Evolutionary conservation across 176 grass and related monocot species (phyloP).

Genomic region (Rhipidocladum racemiflorum): DNA sequence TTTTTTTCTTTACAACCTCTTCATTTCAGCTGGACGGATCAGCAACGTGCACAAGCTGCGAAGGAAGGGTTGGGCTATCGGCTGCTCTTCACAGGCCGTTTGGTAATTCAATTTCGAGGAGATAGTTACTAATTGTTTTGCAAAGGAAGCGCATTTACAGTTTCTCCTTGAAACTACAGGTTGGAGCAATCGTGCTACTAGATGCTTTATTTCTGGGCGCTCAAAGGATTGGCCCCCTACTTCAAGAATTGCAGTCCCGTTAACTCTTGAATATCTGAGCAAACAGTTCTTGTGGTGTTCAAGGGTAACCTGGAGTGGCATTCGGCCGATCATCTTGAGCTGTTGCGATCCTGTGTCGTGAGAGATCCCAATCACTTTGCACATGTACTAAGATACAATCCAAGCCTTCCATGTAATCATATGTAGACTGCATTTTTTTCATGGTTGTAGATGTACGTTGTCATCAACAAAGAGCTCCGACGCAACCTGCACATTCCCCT

Average conservation of each 20-base stretch:
- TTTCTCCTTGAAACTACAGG: conserved; percentile 40
- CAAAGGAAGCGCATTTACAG: not conserved
- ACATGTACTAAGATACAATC: not conserved
- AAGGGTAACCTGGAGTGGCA: not conserved
- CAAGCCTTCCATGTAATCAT: not conserved
- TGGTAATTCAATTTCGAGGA: conserved; percentile 49
- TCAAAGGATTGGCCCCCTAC: conserved; percentile 69
- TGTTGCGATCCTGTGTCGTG: too few relatives aligned
- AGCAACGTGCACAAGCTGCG: conserved; percentile 68
- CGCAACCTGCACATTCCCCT: not conserved
- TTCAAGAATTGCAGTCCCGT: conserved; percentile 60
- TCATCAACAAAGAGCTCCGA: not conserved
- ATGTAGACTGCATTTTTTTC: not conserved
- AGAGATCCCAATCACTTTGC: not conserved
- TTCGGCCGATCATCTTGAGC: not conserved
- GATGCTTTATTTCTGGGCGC: conserved; percentile 79
- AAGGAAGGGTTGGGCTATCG: conserved; percentile 81
- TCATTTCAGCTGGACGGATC: conserved; percentile 83
- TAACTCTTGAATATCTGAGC: not conserved
- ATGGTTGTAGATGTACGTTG: not conserved
- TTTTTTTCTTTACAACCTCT: not conserved
- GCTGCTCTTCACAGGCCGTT: conserved; percentile 76
- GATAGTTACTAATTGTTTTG: not conserved
- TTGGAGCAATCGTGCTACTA: conserved; percentile 64
- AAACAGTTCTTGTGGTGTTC: not conserved